Conservation (phyloP, 805 yeast species). For the Jamesozyma lodderae region DNA sequence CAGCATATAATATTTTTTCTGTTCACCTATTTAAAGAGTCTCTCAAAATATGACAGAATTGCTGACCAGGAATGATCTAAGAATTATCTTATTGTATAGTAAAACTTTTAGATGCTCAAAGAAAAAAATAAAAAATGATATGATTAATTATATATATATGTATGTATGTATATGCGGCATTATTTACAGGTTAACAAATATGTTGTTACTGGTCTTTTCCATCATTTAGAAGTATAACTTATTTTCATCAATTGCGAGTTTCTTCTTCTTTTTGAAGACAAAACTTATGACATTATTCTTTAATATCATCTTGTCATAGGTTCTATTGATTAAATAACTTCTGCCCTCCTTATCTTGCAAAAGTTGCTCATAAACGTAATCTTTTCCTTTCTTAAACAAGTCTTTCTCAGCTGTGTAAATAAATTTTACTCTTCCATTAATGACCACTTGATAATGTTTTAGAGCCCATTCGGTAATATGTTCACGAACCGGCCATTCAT, state of each 20-base stretch:
- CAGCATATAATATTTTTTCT: constrained; percentile 42
- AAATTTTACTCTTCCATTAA: constrained; percentile 65
- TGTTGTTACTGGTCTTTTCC: no score
- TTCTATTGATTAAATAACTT: constrained; percentile 35
- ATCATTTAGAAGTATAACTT: not conserved
- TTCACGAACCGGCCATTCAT: constrained; percentile 57
- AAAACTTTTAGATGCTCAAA: no score
- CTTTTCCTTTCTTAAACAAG: constrained; percentile 31
- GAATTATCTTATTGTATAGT: no score
- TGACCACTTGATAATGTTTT: constrained; percentile 46
- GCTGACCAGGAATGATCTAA: no score
- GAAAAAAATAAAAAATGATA: no score
- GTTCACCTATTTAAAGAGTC: constrained; percentile 45
- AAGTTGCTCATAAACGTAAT: constrained; percentile 32
- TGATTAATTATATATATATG: no score
- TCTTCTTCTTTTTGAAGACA: constrained; percentile 18
- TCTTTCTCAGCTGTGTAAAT: constrained; percentile 32
- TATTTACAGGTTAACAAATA: no score
- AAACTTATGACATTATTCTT: constrained; percentile 44
- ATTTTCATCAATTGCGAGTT: not conserved
- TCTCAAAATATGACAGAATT: constrained; percentile 20
- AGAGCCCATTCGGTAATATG: constrained; percentile 31
- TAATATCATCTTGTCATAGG: constrained; percentile 44
- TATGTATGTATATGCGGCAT: no score
- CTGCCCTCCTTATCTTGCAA: constrained; percentile 30